These are phyloP conservation scores for Trichocladium uniseriatum DNA, from an alignment of 495 filamentous ascomycete species.

Conservation along the genomic window DNA sequence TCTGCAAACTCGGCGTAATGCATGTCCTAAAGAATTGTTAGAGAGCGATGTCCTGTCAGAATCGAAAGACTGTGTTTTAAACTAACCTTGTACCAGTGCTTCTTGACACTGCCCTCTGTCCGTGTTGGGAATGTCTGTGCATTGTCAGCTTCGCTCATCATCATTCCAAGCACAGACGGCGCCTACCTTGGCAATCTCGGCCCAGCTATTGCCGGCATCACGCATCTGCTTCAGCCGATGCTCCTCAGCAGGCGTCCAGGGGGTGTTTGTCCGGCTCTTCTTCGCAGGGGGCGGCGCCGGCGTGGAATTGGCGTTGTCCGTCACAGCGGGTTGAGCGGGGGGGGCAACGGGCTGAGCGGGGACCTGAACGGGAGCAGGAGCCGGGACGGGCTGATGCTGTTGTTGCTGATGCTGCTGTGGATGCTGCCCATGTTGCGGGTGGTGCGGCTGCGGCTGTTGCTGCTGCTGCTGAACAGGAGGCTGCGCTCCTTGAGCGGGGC, in stretches of 20 bases:
- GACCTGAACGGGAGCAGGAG: conserved; percentile 13
- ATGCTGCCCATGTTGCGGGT: conserved; percentile 1
- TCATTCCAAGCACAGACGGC: background rate
- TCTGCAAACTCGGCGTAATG: conserved; percentile 98
- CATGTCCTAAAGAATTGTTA: conserved; percentile 55
- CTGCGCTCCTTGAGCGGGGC: conserved; percentile 15
- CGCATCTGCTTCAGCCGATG: conserved; percentile 86
- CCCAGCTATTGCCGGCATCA: conserved; percentile 89
- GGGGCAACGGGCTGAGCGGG: conserved; percentile 29
- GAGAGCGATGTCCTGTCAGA: background rate
- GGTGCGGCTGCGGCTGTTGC: background rate
- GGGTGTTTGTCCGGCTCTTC: conserved; percentile 93
- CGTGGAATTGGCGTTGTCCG: conserved; percentile 16
- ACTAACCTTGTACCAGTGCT: conserved; percentile 86
- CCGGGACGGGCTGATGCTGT: conserved; percentile 4
- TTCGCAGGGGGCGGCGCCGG: conserved; percentile 57
- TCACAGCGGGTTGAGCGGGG: conserved; percentile 24
- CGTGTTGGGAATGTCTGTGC: conserved; percentile 75
- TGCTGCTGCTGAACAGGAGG: conserved; percentile 1
- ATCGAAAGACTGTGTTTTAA: background rate
- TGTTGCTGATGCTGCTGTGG: conserved; percentile 8
- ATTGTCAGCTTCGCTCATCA: conserved; percentile 18
- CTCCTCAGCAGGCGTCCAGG: conserved; percentile 94
- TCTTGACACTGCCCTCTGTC: conserved; percentile 97
- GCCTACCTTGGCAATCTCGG: conserved; percentile 87